Evolutionary conservation across 1,284 basidiomycete genomes (phyloP).

Genomic region (Malassezia vespertilionis): DNA sequence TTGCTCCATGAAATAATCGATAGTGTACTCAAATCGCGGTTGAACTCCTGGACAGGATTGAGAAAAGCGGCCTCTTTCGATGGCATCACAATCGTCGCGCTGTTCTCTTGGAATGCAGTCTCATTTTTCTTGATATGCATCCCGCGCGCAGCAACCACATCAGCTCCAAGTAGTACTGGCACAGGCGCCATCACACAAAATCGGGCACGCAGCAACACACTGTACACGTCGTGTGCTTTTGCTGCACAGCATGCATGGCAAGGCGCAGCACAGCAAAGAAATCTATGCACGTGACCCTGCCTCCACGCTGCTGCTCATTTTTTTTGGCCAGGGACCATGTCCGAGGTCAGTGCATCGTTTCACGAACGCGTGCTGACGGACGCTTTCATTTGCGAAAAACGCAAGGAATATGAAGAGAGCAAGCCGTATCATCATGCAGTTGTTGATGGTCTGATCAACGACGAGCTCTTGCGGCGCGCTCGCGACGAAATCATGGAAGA

Average conservation of each 20-base stretch:
- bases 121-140: constrained; percentile 33
- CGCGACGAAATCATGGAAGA: constrained; percentile 70
- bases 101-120: constrained; percentile 40
- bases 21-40: constrained; percentile 81
- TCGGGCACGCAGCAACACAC: background rate
- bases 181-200: constrained; percentile 34
- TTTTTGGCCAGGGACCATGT: constrained; percentile 12
- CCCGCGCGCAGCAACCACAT: constrained; percentile 26
- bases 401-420: constrained; percentile 27
- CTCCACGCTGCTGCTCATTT: background rate
- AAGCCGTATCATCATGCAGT: constrained; percentile 73
- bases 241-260: too few species aligned
- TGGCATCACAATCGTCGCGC: constrained; percentile 43
- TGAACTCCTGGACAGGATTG: constrained; percentile 98
- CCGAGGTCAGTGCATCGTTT: constrained; percentile 22
- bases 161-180: constrained; percentile 31
- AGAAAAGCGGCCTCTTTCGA: constrained; percentile 57
- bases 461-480: constrained; percentile 64
- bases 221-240: background rate
- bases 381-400: constrained; percentile 19
- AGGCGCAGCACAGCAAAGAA: too few species aligned
- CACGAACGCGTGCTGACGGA: constrained; percentile 22
- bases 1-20: constrained; percentile 78
- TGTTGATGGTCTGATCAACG: constrained; percentile 70
- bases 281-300: constrained; percentile 3